These are phyloP conservation scores for Nothophoma quercina DNA, from an alignment of 2,329 filamentous ascomycete genomes.

Conservation along the genomic window DNA sequence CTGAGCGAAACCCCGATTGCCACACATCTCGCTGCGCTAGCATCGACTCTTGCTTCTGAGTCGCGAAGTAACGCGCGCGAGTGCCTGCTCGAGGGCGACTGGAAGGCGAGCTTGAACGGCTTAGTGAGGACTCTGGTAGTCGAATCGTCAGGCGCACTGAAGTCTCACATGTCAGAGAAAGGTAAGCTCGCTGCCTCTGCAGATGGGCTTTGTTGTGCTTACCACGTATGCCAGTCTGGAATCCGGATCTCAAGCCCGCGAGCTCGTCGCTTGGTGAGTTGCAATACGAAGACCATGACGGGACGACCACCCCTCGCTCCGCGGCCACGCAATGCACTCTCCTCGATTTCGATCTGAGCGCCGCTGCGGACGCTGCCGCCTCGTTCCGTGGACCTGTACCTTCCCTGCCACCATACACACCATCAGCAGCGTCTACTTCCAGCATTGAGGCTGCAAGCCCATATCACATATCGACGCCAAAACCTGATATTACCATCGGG, in stretches of 20 bases:
- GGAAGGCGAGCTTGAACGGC: conserved; percentile 22
- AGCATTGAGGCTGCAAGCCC: conserved; percentile 28
- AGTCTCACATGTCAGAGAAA: conserved; percentile 26
- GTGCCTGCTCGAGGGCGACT: conserved; percentile 27
- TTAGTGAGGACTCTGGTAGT: conserved; percentile 17
- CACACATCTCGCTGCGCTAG: no score
- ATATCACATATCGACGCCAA: conserved; percentile 23
- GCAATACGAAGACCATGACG: conserved; percentile 11
- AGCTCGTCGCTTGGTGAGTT: conserved; percentile 14
- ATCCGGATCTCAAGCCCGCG: conserved; percentile 25
- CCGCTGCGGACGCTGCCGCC: conserved; percentile 1
- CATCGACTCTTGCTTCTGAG: no score
- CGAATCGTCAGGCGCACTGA: conserved; percentile 13
- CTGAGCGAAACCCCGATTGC: conserved; percentile 5
- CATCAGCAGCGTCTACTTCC: conserved; percentile 22
- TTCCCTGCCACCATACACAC: conserved; percentile 22
- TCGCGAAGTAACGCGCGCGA: conserved; percentile 22
- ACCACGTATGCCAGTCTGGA: conserved; percentile 21
- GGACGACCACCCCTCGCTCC: conserved; percentile 10
- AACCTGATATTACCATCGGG: conserved; percentile 18
- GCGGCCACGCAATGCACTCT: background rate
- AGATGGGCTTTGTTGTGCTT: background rate
- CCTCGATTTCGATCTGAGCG: background rate
- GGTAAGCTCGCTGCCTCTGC: conserved; percentile 9
- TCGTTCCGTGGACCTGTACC: conserved; percentile 20